Evolutionary conservation across 2,329 filamentous ascomycete species (phyloP), one percentile per base, ranked within the genome.

Genomic region (Botryotinia globosa): DNA sequence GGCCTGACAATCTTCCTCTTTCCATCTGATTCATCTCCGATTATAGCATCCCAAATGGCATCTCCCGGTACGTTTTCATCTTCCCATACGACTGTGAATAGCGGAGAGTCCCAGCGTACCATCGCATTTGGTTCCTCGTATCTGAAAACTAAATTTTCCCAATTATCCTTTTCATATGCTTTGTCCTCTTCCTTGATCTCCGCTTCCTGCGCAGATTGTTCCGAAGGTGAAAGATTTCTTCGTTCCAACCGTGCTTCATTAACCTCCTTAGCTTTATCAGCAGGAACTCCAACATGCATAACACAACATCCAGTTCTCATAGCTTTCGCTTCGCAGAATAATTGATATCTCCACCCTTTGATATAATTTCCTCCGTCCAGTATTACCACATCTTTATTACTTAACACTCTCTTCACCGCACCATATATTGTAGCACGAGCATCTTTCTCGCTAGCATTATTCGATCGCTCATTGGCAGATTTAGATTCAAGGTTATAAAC

Each of bases 111-210:
- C 93, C 93, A 97, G 61, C 92, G 85, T 3, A 88, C 91, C 92
- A 95, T 94, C 34, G 90, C 88, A 80, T 95, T 96, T 22, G 93
- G 93, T 82, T 97, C 93, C 82, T 97, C 93, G 80, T 94, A 94
- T 71, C 93, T 86, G 80, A 93, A 95, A 48, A 81, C 80, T 44
- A 81, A 71, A 71, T 81, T 81, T 22, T 80, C 78, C 77, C 80
- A 79, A 29, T 78, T 78, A 10, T 77, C 77, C 22, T 51, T 75
- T 37, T 78, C 78, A 72, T 79, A 79, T 18, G 76, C 75, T 39
- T 74, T 72, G 2, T 77, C 74, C 83, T 84, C 73, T 71, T 77
- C 66, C 62, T 58, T 71, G 29, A 73, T 76, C 34, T 74, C 77
- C 63, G 51, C 70, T 56, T 81, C 81, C 58, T 80, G 81, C 32